A percentile compares a stretch with the other conserved stretches of the same genome.
These are phyloP conservation scores for Triticum turgidum DNA, from an alignment of 176 grass and related monocot species.

Conservation along the genomic window DNA sequence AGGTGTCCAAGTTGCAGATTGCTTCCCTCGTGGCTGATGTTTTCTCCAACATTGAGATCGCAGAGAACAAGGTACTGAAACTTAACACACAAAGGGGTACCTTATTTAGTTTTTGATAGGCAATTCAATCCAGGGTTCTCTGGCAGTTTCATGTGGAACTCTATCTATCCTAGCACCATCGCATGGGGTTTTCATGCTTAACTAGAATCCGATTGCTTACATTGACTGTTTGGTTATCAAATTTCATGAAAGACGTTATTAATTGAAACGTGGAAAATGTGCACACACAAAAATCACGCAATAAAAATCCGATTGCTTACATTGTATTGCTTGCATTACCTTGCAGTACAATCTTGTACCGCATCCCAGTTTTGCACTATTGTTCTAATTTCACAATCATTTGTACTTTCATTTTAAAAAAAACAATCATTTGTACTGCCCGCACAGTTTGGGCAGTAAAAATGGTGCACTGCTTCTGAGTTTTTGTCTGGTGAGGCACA, in stretches of 20 bases:
- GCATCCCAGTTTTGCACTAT: background rate
- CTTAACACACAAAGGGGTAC: background rate
- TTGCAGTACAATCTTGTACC: background rate
- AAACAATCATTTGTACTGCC: background rate
- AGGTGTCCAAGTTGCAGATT: constrained; percentile 86
- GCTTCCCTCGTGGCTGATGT: constrained; percentile 83
- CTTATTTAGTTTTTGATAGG: background rate
- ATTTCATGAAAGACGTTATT: background rate
- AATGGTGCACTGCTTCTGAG: background rate
- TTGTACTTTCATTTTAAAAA: background rate
- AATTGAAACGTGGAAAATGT: background rate
- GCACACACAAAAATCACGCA: background rate
- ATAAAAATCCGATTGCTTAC: background rate
- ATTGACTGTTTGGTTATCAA: background rate
- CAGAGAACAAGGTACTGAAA: constrained; percentile 89
- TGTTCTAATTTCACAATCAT: background rate
- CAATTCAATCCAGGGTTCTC: background rate
- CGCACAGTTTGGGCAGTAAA: background rate
- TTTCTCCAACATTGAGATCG: constrained; percentile 63
- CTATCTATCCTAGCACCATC: background rate
- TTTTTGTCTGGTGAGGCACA: background rate
- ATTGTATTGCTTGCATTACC: background rate
- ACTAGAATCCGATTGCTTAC: background rate
- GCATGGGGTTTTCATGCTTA: background rate
- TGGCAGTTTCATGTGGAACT: background rate